A percentile compares a stretch with the other conserved stretches of the same genome.
These are phyloP conservation scores for Adansonia digitata DNA, from an alignment of 345 rosid species.

Conservation along the genomic window DNA sequence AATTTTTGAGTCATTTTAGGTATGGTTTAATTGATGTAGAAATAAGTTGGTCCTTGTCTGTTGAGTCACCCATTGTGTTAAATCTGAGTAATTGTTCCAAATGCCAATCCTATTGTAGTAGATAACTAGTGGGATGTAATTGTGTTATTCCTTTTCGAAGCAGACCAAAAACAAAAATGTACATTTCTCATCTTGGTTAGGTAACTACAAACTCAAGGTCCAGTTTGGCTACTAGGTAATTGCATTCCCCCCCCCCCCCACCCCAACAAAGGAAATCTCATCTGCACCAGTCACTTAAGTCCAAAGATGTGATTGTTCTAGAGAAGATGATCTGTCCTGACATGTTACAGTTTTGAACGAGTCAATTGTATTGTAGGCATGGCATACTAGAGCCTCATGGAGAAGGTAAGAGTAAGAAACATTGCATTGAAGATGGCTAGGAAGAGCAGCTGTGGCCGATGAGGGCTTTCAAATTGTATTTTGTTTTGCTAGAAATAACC, in stretches of 20 bases:
- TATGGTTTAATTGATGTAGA: background rate
- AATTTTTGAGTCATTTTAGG: background rate
- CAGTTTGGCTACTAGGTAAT: background rate
- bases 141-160: background rate
- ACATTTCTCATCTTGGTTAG: background rate
- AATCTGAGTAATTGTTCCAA: background rate
- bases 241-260: background rate
- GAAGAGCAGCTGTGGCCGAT: background rate
- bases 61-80: background rate
- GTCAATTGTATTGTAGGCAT: background rate
- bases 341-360: background rate
- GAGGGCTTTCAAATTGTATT: background rate
- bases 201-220: background rate
- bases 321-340: background rate
- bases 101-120: background rate
- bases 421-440: background rate
- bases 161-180: background rate
- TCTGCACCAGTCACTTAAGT: background rate
- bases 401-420: background rate
- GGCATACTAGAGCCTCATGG: background rate
- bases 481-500: background rate
- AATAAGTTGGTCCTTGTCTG: background rate
- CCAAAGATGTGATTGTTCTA: background rate
- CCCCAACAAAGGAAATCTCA: background rate
- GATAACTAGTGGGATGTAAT: background rate